These are phyloP conservation scores for Halophytophthora batemanensis DNA, from an alignment of 352 stramenopile species.

Conservation along the genomic window DNA sequence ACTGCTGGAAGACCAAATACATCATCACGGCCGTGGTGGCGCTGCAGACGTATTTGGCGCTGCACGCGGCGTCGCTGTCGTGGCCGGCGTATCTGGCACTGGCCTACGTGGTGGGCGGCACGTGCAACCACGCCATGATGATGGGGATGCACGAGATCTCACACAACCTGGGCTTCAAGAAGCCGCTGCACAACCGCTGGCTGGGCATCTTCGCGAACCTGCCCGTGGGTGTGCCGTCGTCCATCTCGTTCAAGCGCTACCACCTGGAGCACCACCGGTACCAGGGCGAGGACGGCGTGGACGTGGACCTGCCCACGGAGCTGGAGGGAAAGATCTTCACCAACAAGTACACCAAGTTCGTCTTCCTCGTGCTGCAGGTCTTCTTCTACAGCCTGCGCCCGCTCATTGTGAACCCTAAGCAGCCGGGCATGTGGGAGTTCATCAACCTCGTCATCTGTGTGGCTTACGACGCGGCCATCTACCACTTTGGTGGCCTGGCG, in stretches of 20 bases:
- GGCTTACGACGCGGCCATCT: conserved; percentile 84
- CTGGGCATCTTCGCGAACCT: conserved; percentile 93
- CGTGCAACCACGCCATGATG: conserved; percentile 93
- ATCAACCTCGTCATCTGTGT: conserved; percentile 86
- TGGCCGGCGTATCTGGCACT: conserved; percentile 58
- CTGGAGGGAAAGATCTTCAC: conserved; percentile 90
- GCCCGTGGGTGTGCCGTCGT: conserved; percentile 89
- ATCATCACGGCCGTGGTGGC: conserved; percentile 66
- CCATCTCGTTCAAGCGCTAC: conserved; percentile 95
- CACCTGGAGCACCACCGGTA: conserved; percentile 97
- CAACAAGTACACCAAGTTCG: conserved; percentile 84
- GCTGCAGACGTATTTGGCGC: conserved; percentile 82
- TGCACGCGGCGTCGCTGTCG: conserved; percentile 57
- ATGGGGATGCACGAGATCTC: conserved; percentile 95
- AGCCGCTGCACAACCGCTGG: conserved; percentile 85
- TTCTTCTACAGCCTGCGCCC: conserved; percentile 94
- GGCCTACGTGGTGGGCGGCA: conserved; percentile 89
- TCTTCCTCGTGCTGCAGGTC: conserved; percentile 92
- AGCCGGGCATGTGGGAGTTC: conserved; percentile 77
- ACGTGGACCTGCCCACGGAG: conserved; percentile 93
- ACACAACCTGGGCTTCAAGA: conserved; percentile 96
- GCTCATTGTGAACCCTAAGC: conserved; percentile 91
- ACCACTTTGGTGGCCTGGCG: conserved; percentile 69
- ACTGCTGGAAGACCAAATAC: conserved; percentile 86
- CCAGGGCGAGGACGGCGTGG: conserved; percentile 91